Conservation (phyloP, 257 asterid genomes). For the Solanum boliviense region DNA sequence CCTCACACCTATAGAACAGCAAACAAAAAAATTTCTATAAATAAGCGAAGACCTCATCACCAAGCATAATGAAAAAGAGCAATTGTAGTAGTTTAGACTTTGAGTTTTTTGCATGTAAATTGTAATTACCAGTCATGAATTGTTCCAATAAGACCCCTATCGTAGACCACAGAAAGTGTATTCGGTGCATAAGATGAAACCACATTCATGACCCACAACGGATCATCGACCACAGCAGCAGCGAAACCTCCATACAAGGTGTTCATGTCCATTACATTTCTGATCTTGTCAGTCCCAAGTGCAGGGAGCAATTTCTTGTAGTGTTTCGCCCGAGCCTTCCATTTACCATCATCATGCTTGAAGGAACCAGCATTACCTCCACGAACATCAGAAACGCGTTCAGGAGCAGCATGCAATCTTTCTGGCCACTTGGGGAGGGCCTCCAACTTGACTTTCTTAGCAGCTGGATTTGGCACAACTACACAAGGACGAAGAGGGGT, state of each 20-base stretch:
- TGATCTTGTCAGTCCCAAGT: slow-evolving; percentile 17
- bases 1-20: slow-evolving; percentile 15
- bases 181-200: slow-evolving; percentile 14
- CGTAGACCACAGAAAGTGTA: slow-evolving; percentile 20
- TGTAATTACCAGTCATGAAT: slow-evolving; percentile 19
- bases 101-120: not conserved
- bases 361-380: slow-evolving; percentile 18
- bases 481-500: slow-evolving; percentile 22
- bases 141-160: slow-evolving; percentile 24
- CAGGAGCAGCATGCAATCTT: slow-evolving; percentile 15
- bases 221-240: slow-evolving; percentile 12
- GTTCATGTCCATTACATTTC: slow-evolving; percentile 25
- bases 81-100: not conserved
- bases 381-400: slow-evolving; percentile 12
- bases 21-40: not conserved
- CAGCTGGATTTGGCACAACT: slow-evolving; percentile 11
- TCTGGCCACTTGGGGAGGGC: slow-evolving; percentile 18
- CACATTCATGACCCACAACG: slow-evolving; percentile 24
- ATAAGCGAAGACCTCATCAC: not conserved
- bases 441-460: slow-evolving; percentile 2
- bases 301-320: slow-evolving; percentile 19
- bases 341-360: slow-evolving; percentile 9
- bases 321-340: slow-evolving; percentile 14
- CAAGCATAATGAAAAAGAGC: not conserved
- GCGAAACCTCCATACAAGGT: slow-evolving; percentile 21